Conservation (phyloP, 169 alveolate genomes). For the Theileria annulata region DNA sequence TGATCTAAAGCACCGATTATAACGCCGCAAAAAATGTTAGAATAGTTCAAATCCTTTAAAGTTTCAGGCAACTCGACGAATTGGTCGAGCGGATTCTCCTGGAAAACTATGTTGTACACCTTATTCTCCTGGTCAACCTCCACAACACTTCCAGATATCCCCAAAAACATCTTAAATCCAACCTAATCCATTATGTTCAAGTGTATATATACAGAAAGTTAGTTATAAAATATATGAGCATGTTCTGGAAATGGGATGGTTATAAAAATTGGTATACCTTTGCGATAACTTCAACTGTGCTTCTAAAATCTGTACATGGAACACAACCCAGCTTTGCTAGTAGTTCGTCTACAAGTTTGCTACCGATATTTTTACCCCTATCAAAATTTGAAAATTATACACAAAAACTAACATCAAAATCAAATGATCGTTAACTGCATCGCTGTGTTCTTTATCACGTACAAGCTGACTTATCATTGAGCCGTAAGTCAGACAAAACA, state of each 20-base stretch:
- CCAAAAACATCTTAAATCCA: slow-evolving; percentile 79
- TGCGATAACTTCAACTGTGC: slow-evolving; percentile 78
- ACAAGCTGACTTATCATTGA: slow-evolving; percentile 86
- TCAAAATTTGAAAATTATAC: neutral
- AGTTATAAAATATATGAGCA: neutral
- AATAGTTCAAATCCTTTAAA: slow-evolving; percentile 68
- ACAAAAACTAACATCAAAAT: slow-evolving; percentile 63
- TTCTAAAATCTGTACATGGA: slow-evolving; percentile 72
- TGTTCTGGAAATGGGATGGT: neutral
- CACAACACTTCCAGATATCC: slow-evolving; percentile 72
- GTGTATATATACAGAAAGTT: neutral
- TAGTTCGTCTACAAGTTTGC: slow-evolving; percentile 72
- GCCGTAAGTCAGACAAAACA: slow-evolving; percentile 87
- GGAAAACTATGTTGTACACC: slow-evolving; percentile 68
- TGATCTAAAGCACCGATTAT: slow-evolving; percentile 79
- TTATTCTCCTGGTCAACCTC: slow-evolving; percentile 68
- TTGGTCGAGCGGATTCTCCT: slow-evolving; percentile 77
- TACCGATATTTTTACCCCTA: slow-evolving; percentile 78
- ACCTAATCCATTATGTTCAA: slow-evolving; percentile 38
- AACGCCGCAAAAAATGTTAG: slow-evolving; percentile 75
- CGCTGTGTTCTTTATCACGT: slow-evolving; percentile 87
- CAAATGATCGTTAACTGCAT: slow-evolving; percentile 88
- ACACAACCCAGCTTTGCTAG: slow-evolving; percentile 75
- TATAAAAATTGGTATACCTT: slow-evolving; percentile 54
- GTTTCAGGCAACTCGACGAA: slow-evolving; percentile 78